Evolutionary conservation across 1,284 basidiomycete genomes (phyloP).

Genomic region (Kwoniella shivajii): DNA sequence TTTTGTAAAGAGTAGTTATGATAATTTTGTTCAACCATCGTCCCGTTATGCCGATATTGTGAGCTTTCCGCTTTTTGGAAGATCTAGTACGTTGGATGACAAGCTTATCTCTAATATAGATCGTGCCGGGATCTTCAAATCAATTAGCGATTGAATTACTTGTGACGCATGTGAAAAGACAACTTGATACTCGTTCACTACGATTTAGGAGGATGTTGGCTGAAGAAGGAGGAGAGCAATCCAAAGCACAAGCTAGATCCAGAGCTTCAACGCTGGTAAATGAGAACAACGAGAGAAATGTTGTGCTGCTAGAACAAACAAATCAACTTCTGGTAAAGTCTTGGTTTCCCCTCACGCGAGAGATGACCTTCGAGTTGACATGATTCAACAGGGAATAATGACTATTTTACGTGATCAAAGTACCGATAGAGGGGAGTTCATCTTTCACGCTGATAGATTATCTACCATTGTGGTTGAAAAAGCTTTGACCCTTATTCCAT

Average conservation of each 20-base stretch:
- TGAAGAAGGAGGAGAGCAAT: constrained; percentile 29
- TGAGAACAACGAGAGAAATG: constrained; percentile 7
- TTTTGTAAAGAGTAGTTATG: constrained; percentile 90
- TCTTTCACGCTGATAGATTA: constrained; percentile 67
- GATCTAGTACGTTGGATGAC: background rate
- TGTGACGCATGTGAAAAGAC: constrained; percentile 81
- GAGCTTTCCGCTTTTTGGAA: constrained; percentile 33
- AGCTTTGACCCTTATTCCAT: constrained; percentile 79
- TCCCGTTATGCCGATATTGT: constrained; percentile 86
- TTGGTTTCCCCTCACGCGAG: too few species aligned
- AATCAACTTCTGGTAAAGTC: constrained; percentile 70
- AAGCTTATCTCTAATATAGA: constrained; percentile 58
- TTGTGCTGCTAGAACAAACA: constrained; percentile 72
- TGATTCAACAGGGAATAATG: constrained; percentile 70
- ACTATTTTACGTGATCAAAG: constrained; percentile 76
- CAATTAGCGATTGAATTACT: constrained; percentile 85
- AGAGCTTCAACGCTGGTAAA: background rate
- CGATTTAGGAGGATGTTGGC: constrained; percentile 71
- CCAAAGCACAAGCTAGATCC: constrained; percentile 13
- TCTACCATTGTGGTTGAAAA: constrained; percentile 82
- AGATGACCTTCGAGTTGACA: background rate
- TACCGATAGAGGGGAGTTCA: constrained; percentile 77
- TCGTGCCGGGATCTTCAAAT: constrained; percentile 87
- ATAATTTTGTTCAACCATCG: constrained; percentile 91
- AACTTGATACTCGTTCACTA: constrained; percentile 75